Base-by-base conservation (phyloP, 768 basidiomycete genomes). In the Lactifluus rugatus region DNA sequence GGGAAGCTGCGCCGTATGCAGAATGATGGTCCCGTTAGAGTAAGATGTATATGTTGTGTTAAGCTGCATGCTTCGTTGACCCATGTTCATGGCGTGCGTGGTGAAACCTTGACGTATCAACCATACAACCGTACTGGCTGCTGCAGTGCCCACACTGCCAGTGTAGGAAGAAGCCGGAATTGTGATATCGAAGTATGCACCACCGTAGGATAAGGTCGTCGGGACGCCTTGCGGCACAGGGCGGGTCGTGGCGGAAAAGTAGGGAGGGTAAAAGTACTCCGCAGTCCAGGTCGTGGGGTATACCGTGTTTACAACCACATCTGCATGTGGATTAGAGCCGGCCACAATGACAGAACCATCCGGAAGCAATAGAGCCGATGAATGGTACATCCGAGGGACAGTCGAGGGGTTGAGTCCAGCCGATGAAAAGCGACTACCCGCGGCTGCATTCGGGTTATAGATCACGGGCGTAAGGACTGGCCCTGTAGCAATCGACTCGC, bases 11-110 rank as follows among this genome's bases (percentile, higher is more conserved):
- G 55, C 37, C 3, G 48, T 49, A 21, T 56, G 55, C 3, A 56
- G 0, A 16, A n/a, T 21, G 32, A 49, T 49, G 23, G 55, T 26
- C 11, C 48, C 48, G 2, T 56, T 9, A 1, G 1, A 3, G 3
- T 26, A 11, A 9, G 42, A 41, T 4, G 55, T 49, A 21, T 7
- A 56, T 0, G 55, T 56, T 21, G 31, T 42, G 16, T 56, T 48
- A 7, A 56, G 31, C 31, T 56, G 55, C 55, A 56, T 14, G 14
- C 10, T 28, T 14, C 55, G 55, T 25, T 56, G 55, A 6, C 55
- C 55, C 55, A 49, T 42, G 48, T 49, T 56, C 55, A 56, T 49
- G 3, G 39, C 48, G 21, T 56, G 55, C 10, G 55, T 56, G 23
- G 55, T 34, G 39, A 56, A 56, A 2, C 55, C 55, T 25, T 37